Conservation (phyloP, 1,284 basidiomycete genomes). For the Ustilago trichophora region DNA sequence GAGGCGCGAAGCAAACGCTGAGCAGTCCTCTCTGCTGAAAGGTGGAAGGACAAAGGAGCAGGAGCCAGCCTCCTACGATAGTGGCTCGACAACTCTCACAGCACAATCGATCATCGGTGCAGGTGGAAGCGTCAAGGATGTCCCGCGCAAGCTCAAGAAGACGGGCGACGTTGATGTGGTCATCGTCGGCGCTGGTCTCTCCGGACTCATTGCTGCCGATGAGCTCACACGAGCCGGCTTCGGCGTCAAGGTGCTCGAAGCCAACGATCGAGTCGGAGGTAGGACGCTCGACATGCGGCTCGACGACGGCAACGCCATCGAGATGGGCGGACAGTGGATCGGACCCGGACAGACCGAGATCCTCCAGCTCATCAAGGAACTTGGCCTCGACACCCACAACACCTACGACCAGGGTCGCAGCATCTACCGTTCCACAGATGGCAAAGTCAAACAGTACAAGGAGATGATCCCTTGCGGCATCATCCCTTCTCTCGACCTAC, state of each 20-base stretch:
- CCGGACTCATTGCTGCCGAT: slow-evolving; percentile 69
- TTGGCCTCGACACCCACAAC: slow-evolving; percentile 65
- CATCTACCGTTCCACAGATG: slow-evolving; percentile 34
- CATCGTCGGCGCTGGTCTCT: slow-evolving; percentile 69
- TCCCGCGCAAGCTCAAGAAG: slow-evolving; percentile 8
- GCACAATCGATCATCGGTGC: too few species aligned
- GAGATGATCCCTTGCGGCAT: slow-evolving; percentile 40
- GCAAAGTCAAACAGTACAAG: slow-evolving; percentile 30
- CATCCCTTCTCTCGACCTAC: slow-evolving; percentile 32
- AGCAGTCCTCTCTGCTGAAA: neutral
- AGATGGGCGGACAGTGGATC: slow-evolving; percentile 70
- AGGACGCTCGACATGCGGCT: slow-evolving; percentile 67
- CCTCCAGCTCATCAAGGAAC: slow-evolving; percentile 67
- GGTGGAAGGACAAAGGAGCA: neutral
- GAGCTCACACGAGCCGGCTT: slow-evolving; percentile 66
- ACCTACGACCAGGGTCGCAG: slow-evolving; percentile 40
- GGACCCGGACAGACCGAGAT: slow-evolving; percentile 69
- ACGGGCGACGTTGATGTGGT: slow-evolving; percentile 62
- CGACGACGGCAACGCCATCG: slow-evolving; percentile 60
- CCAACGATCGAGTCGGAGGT: slow-evolving; percentile 69
- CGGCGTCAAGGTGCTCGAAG: slow-evolving; percentile 69
- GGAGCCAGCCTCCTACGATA: slow-evolving; percentile 2
- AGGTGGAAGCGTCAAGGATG: too few species aligned
- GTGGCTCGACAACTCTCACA: slow-evolving; percentile 5
- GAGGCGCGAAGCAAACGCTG: slow-evolving; percentile 2